phyloP scores from a whole-genome alignment of 140 eudicot genomes.

The Bidens hawaiensis region DNA sequence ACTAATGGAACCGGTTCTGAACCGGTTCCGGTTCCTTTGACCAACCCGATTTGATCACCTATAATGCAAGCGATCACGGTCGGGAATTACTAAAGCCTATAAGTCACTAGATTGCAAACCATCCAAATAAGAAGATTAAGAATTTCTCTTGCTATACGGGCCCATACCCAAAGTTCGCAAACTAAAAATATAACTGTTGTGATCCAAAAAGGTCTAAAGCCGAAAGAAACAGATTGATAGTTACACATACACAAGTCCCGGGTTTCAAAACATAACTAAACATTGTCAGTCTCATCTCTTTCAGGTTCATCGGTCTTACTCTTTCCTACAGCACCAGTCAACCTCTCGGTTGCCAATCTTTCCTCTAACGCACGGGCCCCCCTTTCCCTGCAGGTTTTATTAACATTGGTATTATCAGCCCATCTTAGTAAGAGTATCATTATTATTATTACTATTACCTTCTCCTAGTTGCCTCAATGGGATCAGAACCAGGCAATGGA shows the following conservation, averaged over 20 bases:
- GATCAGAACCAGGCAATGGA: constrained; percentile 91
- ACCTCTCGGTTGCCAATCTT: constrained; percentile 84
- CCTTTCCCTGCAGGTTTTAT: constrained; percentile 58
- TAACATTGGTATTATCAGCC: background rate
- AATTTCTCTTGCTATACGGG: constrained; percentile 12
- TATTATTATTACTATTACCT: too few relatives aligned
- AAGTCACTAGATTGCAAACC: constrained; percentile 5
- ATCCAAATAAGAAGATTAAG: constrained; percentile 14
- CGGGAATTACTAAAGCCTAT: background rate
- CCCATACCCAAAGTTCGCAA: background rate
- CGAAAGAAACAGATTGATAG: constrained; percentile 13
- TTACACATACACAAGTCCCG: constrained; percentile 26
- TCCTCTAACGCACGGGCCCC: constrained; percentile 97
- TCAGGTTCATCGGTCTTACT: constrained; percentile 49
- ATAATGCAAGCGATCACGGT: too few relatives aligned
- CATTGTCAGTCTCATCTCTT: constrained; percentile 63
- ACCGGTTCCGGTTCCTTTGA: too few relatives aligned
- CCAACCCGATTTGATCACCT: too few relatives aligned
- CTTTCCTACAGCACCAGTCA: constrained; percentile 39
- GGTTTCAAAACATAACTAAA: constrained; percentile 24
- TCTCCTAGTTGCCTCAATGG: constrained; percentile 93
- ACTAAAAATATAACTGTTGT: constrained; percentile 20
- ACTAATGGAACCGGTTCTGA: too few relatives aligned
- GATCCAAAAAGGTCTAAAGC: constrained; percentile 16
- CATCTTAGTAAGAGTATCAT: too few relatives aligned